A percentile compares a stretch with the other conserved stretches of the same genome.
phyloP scores from a whole-genome alignment of 2,329 filamentous ascomycete species.

The Alternaria angustiovoidea region DNA sequence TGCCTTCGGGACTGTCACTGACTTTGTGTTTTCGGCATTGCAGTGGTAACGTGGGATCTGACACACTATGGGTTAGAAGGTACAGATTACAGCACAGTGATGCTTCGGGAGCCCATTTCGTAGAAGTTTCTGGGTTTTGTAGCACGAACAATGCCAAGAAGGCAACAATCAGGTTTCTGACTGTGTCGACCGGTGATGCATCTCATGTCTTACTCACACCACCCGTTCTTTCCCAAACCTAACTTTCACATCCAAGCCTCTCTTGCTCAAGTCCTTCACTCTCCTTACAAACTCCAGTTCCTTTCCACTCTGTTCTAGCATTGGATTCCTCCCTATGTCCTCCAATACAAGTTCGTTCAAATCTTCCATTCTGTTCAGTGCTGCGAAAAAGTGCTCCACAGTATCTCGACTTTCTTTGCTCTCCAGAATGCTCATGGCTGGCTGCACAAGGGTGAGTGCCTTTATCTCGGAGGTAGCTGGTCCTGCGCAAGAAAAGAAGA shows the following conservation, averaged over 20 bases:
- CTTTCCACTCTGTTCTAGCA: not conserved
- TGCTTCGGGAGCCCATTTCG: constrained; percentile 37
- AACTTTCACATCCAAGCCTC: constrained; percentile 1
- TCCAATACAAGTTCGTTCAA: constrained; percentile 6
- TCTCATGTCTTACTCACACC: not conserved
- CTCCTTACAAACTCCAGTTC: constrained; percentile 10
- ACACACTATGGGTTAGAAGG: constrained; percentile 41
- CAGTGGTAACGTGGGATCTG: constrained; percentile 35
- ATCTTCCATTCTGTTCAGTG: constrained; percentile 1
- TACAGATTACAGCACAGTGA: constrained; percentile 36
- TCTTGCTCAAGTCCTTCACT: constrained; percentile 1
- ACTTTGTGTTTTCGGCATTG: not conserved
- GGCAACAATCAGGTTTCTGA: not conserved
- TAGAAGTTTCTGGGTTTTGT: not conserved
- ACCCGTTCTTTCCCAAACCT: constrained; percentile 1
- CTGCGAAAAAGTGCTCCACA: constrained; percentile 4
- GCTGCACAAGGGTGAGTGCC: constrained; percentile 2
- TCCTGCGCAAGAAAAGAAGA: constrained; percentile 19
- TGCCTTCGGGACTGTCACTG: not conserved
- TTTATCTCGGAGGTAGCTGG: constrained; percentile 7
- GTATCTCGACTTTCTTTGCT: not conserved
- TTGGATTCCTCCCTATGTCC: not conserved
- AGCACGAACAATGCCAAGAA: not conserved
- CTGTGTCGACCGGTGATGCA: not conserved
- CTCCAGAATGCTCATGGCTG: not conserved